Conservation (phyloP, 2,329 filamentous ascomycete species). For the Aspergillus sp. region DNA sequence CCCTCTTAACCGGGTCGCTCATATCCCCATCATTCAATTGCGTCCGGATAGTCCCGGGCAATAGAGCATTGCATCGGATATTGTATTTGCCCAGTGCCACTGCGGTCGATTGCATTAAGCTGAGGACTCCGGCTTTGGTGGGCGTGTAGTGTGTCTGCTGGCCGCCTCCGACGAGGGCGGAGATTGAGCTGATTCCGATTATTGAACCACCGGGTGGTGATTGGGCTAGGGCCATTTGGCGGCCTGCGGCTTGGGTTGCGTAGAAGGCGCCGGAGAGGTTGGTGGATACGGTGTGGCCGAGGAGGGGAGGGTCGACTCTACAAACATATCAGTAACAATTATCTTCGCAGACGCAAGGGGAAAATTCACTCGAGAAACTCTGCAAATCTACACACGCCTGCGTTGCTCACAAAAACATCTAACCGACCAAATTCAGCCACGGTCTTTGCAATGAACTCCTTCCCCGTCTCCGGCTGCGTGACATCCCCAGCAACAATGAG, state of each 20-base stretch:
- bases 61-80: conserved; percentile 74
- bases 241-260: conserved; percentile 73
- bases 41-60: conserved; percentile 77
- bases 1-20: conserved; percentile 62
- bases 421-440: conserved; percentile 52
- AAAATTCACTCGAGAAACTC: conserved; percentile 65
- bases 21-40: conserved; percentile 80
- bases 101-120: conserved; percentile 75
- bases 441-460: conserved; percentile 58
- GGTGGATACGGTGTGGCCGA: conserved; percentile 64
- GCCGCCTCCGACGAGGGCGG: conserved; percentile 56
- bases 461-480: conserved; percentile 63
- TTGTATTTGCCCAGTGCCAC: conserved; percentile 68
- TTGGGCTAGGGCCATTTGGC: conserved; percentile 72
- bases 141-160: conserved; percentile 80
- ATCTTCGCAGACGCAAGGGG: no score
- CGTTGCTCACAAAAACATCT: conserved; percentile 80
- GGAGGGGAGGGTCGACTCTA: conserved; percentile 62
- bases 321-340: neutral
- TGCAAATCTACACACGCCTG: conserved; percentile 79
- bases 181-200: conserved; percentile 43
- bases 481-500: conserved; percentile 72
- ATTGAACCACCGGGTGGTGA: conserved; percentile 67
- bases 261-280: conserved; percentile 90
- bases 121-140: conserved; percentile 75